A percentile compares a stretch with the other conserved stretches of the same genome.
Evolutionary conservation across 371 early-diverging fungal species (phyloP).

Genomic region (Conidiobolus incongruus): DNA sequence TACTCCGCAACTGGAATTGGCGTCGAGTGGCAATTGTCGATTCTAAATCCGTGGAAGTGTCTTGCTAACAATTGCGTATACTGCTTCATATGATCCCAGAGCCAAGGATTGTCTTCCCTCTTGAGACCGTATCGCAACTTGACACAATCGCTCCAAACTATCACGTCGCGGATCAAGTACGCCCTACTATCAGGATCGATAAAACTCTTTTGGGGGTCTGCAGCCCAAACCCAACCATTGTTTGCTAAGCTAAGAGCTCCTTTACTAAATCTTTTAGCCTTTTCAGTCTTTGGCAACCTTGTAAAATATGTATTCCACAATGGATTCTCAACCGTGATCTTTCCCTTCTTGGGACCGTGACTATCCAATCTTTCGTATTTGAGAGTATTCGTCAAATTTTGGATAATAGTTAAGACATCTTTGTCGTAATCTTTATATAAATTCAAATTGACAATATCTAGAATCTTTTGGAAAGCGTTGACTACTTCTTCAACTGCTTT

Average conservation of each 20-base stretch:
- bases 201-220: slow-evolving; percentile 81
- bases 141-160: slow-evolving; percentile 96
- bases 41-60: slow-evolving; percentile 85
- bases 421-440: slow-evolving; percentile 66
- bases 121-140: slow-evolving; percentile 79
- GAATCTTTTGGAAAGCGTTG: slow-evolving; percentile 16
- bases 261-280: slow-evolving; percentile 18
- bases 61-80: slow-evolving; percentile 76
- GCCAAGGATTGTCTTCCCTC: slow-evolving; percentile 76
- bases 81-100: slow-evolving; percentile 77
- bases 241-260: slow-evolving; percentile 54
- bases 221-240: slow-evolving; percentile 98
- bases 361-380: slow-evolving; percentile 63
- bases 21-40: slow-evolving; percentile 96
- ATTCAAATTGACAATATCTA: slow-evolving; percentile 66
- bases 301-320: slow-evolving; percentile 87
- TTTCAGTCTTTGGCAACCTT: slow-evolving; percentile 21
- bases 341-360: slow-evolving; percentile 30
- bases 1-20: slow-evolving; percentile 86
- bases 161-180: slow-evolving; percentile 80
- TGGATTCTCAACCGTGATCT: slow-evolving; percentile 31
- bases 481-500: slow-evolving; percentile 11
- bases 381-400: slow-evolving; percentile 54
- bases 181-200: slow-evolving; percentile 64
- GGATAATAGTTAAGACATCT: slow-evolving; percentile 41